Percentiles rank a stretch among this genome's conserved stretches.
Evolutionary conservation across 768 basidiomycete genomes (phyloP).

Genomic region (Pulveroboletus ravenelii): DNA sequence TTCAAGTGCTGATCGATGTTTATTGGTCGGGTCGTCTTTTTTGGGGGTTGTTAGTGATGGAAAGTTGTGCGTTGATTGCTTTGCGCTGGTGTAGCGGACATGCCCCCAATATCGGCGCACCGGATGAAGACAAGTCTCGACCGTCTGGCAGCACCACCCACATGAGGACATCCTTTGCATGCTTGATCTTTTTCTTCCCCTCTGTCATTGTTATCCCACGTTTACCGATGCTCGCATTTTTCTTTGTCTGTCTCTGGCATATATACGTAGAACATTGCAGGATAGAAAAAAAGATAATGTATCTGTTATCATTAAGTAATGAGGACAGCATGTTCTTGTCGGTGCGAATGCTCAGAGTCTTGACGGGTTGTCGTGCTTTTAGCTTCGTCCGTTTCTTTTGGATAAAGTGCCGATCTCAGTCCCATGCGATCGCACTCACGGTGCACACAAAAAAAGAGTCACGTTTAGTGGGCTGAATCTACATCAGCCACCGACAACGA

Average conservation of each 20-base stretch:
- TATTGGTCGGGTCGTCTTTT: no score
- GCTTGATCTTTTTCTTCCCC: not conserved
- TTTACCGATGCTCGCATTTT: constrained; percentile 4
- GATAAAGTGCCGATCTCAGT: no score
- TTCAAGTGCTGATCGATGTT: constrained; percentile 10
- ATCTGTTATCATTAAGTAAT: constrained; percentile 7
- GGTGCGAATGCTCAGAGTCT: no score
- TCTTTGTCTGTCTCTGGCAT: not conserved
- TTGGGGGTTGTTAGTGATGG: constrained; percentile 20
- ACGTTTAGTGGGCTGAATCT: not conserved
- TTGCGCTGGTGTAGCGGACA: constrained; percentile 19
- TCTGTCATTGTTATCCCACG: not conserved
- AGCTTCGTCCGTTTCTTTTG: no score
- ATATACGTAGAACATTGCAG: constrained; percentile 1
- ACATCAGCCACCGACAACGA: not conserved
- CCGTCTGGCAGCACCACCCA: no score
- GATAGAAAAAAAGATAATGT: constrained; percentile 12
- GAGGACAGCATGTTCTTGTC: not conserved
- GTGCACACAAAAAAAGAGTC: not conserved
- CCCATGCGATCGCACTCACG: not conserved
- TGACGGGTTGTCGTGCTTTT: no score
- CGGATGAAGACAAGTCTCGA: no score
- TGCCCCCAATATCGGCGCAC: no score
- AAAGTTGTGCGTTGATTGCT: constrained; percentile 30
- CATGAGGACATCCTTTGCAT: not conserved